phyloP scores from a whole-genome alignment of 2,329 filamentous ascomycete genomes.

The Clonostachys solani region DNA sequence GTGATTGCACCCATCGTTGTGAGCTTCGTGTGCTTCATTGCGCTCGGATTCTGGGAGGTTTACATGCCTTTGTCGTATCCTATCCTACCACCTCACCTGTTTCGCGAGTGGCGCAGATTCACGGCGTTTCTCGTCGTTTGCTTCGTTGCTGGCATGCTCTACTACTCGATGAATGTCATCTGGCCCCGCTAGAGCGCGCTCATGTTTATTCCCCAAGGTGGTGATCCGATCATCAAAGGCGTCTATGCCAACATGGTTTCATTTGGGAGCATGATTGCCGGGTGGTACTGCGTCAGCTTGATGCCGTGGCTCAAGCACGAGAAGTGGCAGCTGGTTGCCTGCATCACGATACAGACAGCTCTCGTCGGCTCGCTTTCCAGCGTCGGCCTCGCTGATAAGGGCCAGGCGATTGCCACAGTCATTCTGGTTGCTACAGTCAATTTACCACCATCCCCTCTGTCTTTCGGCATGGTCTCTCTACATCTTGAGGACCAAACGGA shows the following conservation, averaged over 20 bases:
- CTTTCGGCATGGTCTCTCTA: constrained; percentile 25
- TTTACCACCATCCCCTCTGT: constrained; percentile 21
- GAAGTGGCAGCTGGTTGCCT: constrained; percentile 25
- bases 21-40: constrained; percentile 16
- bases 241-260: constrained; percentile 18
- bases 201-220: constrained; percentile 12
- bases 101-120: constrained; percentile 3
- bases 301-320: constrained; percentile 21
- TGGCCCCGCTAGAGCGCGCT: constrained; percentile 17
- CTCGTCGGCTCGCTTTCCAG: constrained; percentile 25
- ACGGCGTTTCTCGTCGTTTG: constrained; percentile 7
- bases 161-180: constrained; percentile 20
- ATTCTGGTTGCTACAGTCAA: constrained; percentile 19
- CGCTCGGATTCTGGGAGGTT: constrained; percentile 17
- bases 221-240: constrained; percentile 12
- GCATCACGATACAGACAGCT: constrained; percentile 22
- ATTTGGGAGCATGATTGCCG: constrained; percentile 18
- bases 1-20: constrained; percentile 21
- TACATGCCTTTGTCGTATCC: constrained; percentile 17
- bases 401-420: constrained; percentile 23
- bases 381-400: constrained; percentile 20
- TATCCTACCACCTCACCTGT: constrained; percentile 18
- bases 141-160: constrained; percentile 20
- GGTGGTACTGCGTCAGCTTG: constrained; percentile 14
- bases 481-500: constrained; percentile 25